Evolutionary conservation across 2,329 filamentous ascomycete genomes (phyloP), one percentile per base, ranked within the genome.

Genomic region (Elsinoe perseae): DNA sequence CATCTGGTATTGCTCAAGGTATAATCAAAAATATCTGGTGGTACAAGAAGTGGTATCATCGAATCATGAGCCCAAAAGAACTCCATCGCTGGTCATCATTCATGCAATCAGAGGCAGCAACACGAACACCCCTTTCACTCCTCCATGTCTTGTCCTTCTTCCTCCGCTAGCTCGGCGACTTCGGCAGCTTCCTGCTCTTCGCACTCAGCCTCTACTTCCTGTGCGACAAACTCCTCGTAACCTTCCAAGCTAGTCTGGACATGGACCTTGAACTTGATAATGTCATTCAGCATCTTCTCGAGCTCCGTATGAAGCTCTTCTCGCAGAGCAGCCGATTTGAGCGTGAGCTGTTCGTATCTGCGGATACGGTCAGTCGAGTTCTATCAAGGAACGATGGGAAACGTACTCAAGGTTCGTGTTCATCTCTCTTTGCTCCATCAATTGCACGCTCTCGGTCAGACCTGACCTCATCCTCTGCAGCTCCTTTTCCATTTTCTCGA

Each of bases 401-500:
- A 79, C 85, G 68, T 76, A 92, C 87, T 97, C 91, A 64, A 97
- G 93, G 59, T 92, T 95, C 10, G 89, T 93, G 65, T 91, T 95
- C 82, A 97, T 95, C 75, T 97, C 91, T 56, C 89, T 80, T 71
- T 96, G 92, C 70, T 96, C 90, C 80, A 96, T 86, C 48, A 95
- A 72, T 71, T 96, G 89, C 54, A 96, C 87, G 30, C 85, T 90
- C 70, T 96, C 92, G 2, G 83, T 85, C 27, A 96, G 76, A 9
- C 85, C 86, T 1, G 86, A 82, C 40, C 91, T 81, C 89, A 97
- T 95, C 69, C 90, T 89, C 46, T 88, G 87, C n/a, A 98, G 76
- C 70, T 98, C 91, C 72, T 95, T 96, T 73, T 98, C 93, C 86
- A 96, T 95, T 76, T 93, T 93, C 72, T 98, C 93, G 65, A 98